These are phyloP conservation scores for Mycena venus DNA, from an alignment of 768 basidiomycete species.

Conservation along the genomic window DNA sequence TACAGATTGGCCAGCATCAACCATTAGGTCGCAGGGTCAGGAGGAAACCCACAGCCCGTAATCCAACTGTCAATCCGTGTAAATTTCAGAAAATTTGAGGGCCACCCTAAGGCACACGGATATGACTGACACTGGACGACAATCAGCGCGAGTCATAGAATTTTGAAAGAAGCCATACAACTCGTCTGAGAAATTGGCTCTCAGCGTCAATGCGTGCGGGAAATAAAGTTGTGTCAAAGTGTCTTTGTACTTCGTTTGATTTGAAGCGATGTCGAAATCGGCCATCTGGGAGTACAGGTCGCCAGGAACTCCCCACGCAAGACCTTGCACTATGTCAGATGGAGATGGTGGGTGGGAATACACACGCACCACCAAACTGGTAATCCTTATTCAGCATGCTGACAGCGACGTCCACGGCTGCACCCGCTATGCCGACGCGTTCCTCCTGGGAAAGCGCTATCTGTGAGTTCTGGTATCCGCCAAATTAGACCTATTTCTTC, in stretches of 20 bases:
- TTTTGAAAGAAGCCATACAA: neutral
- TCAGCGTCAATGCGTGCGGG: neutral
- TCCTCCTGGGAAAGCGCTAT: too few species aligned
- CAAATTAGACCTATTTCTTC: too few species aligned
- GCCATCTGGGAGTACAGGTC: constrained; percentile 16
- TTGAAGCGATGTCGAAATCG: neutral
- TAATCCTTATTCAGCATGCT: too few species aligned
- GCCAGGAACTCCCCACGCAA: too few species aligned
- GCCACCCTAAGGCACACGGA: too few species aligned
- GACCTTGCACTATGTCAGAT: too few species aligned
- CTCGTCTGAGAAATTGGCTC: neutral
- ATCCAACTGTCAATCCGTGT: neutral
- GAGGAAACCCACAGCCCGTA: neutral
- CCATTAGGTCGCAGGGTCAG: neutral
- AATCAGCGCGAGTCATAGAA: neutral
- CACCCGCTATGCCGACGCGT: too few species aligned
- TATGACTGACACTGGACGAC: neutral
- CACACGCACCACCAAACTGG: too few species aligned
- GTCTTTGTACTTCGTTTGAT: neutral
- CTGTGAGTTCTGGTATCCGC: too few species aligned
- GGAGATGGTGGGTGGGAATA: too few species aligned
- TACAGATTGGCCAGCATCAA: too few species aligned
- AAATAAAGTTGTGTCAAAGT: neutral
- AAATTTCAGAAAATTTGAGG: neutral
- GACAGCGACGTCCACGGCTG: too few species aligned